A percentile compares a stretch with the other conserved stretches of the same genome.
Evolutionary conservation across 73 alveolate genomes (phyloP).

Genomic region (Paramecium biaurelia): DNA sequence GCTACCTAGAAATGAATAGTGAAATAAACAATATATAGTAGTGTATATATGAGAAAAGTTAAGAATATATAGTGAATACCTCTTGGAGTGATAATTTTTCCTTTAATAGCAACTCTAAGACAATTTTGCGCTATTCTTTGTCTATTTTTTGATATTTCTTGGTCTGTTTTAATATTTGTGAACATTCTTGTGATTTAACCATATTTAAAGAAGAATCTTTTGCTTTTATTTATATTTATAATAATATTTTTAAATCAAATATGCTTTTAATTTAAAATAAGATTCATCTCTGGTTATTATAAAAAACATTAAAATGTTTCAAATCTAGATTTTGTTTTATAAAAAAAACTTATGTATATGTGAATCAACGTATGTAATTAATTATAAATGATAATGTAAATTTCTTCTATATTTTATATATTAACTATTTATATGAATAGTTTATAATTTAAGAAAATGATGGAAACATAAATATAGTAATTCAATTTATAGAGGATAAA

Average conservation of each 20-base stretch:
- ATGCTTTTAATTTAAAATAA: not conserved
- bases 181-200: not conserved
- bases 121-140: not conserved
- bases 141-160: slow-evolving; percentile 5
- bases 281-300: not conserved
- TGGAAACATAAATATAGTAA: not conserved
- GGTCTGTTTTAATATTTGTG: not conserved
- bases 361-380: too few relatives aligned
- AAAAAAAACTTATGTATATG: too few relatives aligned
- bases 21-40: not conserved
- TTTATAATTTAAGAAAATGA: not conserved
- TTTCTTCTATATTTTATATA: too few relatives aligned
- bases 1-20: slow-evolving; percentile 38
- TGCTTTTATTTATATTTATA: slow-evolving; percentile 7
- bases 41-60: not conserved
- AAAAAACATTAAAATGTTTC: not conserved
- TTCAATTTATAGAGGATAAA: not conserved
- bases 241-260: not conserved
- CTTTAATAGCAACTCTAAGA: not conserved
- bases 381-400: too few relatives aligned
- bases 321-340: not conserved
- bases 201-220: not conserved
- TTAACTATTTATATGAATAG: not conserved
- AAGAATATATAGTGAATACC: not conserved
- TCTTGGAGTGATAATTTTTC: not conserved